Base-by-base conservation (phyloP, 2,329 filamentous ascomycete genomes). In the Penicillium sp. region DNA sequence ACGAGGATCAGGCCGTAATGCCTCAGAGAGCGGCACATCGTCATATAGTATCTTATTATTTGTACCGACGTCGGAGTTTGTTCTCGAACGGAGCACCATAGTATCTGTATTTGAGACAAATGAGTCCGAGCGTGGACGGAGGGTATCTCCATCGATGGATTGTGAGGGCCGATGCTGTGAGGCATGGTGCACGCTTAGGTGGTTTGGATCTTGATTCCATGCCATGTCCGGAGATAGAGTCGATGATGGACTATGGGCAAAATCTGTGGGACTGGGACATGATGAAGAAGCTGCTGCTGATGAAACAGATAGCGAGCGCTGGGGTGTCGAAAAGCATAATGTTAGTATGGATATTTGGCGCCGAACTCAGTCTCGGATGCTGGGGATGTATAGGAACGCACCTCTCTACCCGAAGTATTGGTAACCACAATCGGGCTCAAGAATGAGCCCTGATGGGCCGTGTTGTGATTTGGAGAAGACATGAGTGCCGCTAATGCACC, bases 1-100 rank as follows among this genome's bases (percentile, higher is more conserved):
- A 7, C 90, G 90, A 37, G 85, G 82, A 69, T 96, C 91, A 0
- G 91, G 90, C 49, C 82, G 85, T 59, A 96, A 77, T 0, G 91
- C 91, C 60, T 88, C 83, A 13, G 69, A 67, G 9, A 75, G 45
- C 9, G 73, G 64, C 14, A 76, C 70, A 60, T 76, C 73, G 43
- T 77, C 74, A 50, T 76, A 76, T 22, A 54, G 56, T n/a, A 49
- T 56, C 48, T 71, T 68, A 16, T 50, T 47, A 13, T 60, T 58
- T 11, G 60, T 57, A 39, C 62, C 60, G 19, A 69, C 64, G 16
- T 68, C 69, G 7, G 75, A 76, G 52, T 69, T 68, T 14, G 71
- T 66, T 53, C 73, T 67, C 11, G 74, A 72, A 46, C 71, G 66
- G 5, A 16, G 31, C 4, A 71, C 49, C 44, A 73, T 59, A 51